Evolutionary conservation across 306 rosid genomes (phyloP), one percentile per base, ranked within the genome.

Genomic region (Calophaca sinica): DNA sequence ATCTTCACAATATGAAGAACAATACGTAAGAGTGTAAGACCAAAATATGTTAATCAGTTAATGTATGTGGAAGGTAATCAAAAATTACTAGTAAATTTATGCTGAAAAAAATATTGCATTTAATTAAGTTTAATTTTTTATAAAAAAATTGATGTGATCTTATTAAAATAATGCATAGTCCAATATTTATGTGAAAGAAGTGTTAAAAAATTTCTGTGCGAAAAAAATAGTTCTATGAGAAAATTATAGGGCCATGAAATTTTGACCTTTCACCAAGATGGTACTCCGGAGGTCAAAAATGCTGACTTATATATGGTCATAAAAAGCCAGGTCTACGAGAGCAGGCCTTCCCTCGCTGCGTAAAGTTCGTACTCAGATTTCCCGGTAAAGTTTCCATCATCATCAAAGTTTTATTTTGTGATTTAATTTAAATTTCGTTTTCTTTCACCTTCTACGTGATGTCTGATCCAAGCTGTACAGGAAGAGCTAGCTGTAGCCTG

Each of bases 281-380:
- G 79, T n/a, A 39, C 11, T 61, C 33, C 33, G 61, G 52, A 50
- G 68, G 6, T 58, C 58, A 70, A 81, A 64, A 62, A 51, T 61
- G 50, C 72, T 66, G 75, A 77, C 57, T 72, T 35, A 35, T 35
- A n/a, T 71, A 6, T 64, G 62, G 39, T 65, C 68, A 20, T 51
- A 38, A 76, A 72, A 76, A 28, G 79, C 36, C 46, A 66, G 39
- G 66, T 70, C 81, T 80, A 73, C 3, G 13, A 76, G 46, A 1
- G 3, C 55, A 20, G 46, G 33, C 51, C 62, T 62, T 75, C 48
- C 62, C 71, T 77, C 29, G 1, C 32, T 44, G 9, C 28, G 68
- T 54, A 68, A 68, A 68, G 31, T 20, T 70, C 39, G 20, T 61
- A 36, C 70, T 62, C 72, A 36, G 29, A 78, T 20, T 72, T 59